Evolutionary conservation across 768 basidiomycete species (phyloP).

Genomic region (Mycena haematopus): DNA sequence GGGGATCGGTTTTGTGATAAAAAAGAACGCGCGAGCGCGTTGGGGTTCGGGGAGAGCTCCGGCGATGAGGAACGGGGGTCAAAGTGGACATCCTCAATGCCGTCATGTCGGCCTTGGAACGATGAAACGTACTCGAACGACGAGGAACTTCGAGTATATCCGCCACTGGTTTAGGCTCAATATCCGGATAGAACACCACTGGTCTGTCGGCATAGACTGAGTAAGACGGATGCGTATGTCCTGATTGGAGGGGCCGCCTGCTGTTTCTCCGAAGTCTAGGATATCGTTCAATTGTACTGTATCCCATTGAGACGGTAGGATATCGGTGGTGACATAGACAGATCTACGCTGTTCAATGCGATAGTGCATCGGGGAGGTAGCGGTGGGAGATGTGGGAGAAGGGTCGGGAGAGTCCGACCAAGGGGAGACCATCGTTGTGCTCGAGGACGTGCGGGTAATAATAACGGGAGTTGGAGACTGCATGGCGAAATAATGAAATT

Average conservation of each 20-base stretch:
- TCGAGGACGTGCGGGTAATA: slow-evolving; percentile 30
- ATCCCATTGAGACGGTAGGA: slow-evolving; percentile 51
- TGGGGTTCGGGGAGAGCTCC: slow-evolving; percentile 32
- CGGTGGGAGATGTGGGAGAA: slow-evolving; percentile 31
- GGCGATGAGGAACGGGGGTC: slow-evolving; percentile 30
- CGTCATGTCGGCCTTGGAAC: slow-evolving; percentile 20
- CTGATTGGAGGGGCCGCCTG: slow-evolving; percentile 29
- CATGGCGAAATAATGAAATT: slow-evolving; percentile 14
- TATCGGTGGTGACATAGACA: slow-evolving; percentile 51
- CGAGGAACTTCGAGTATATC: slow-evolving; percentile 24
- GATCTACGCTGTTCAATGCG: slow-evolving; percentile 57
- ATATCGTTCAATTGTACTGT: slow-evolving; percentile 45
- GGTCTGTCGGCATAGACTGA: slow-evolving; percentile 38
- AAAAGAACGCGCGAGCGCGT: slow-evolving; percentile 56
- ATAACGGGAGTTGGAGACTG: slow-evolving; percentile 24
- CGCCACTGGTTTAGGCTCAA: slow-evolving; percentile 18
- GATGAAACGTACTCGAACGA: slow-evolving; percentile 20
- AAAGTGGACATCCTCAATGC: slow-evolving; percentile 17
- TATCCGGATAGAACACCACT: slow-evolving; percentile 27
- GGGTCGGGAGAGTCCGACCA: slow-evolving; percentile 27
- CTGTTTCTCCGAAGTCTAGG: slow-evolving; percentile 46
- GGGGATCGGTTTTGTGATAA: slow-evolving; percentile 66
- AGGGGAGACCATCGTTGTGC: slow-evolving; percentile 30
- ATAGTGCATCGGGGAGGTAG: slow-evolving; percentile 46
- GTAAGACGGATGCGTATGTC: slow-evolving; percentile 38